Conservation (phyloP, 1,139 yeast genomes). For the Diutina ranongensis region DNA sequence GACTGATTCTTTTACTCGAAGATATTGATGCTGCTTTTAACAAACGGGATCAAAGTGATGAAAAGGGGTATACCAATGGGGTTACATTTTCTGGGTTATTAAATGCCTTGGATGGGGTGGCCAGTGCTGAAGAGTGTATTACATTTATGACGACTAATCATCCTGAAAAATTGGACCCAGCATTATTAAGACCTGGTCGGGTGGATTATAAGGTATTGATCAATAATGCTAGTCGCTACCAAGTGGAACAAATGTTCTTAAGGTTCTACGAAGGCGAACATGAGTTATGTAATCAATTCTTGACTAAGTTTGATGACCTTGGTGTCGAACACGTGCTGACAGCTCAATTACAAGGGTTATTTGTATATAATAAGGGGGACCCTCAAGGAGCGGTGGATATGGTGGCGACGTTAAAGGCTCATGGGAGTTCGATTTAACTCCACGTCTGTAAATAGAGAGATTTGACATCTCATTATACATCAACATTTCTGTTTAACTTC, state of each 20-base stretch:
- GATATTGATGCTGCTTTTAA: slow-evolving; percentile 96
- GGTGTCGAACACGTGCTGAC: slow-evolving; percentile 54
- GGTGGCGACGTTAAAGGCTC: slow-evolving; percentile 34
- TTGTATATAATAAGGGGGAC: slow-evolving; percentile 81
- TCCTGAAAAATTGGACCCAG: slow-evolving; percentile 84
- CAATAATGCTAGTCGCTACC: slow-evolving; percentile 76
- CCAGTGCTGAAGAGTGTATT: slow-evolving; percentile 91
- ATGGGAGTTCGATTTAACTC: slow-evolving; percentile 19
- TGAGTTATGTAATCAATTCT: slow-evolving; percentile 52
- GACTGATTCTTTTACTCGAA: slow-evolving; percentile 75
- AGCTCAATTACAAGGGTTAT: slow-evolving; percentile 91
- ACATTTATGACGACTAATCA: slow-evolving; percentile 98
- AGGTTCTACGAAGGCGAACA: slow-evolving; percentile 68
- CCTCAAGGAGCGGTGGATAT: slow-evolving; percentile 68
- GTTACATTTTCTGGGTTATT: slow-evolving; percentile 91
- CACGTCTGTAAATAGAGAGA: neutral
- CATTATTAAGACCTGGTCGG: slow-evolving; percentile 84
- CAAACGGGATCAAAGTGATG: slow-evolving; percentile 64
- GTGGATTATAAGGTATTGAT: slow-evolving; percentile 75
- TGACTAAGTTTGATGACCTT: slow-evolving; percentile 37
- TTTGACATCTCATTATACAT: too few relatives aligned
- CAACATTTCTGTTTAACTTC: neutral
- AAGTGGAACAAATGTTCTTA: slow-evolving; percentile 73
- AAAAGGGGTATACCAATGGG: slow-evolving; percentile 68
- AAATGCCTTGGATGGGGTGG: slow-evolving; percentile 96